Evolutionary conservation across 805 yeast species (phyloP).

Genomic region (Nakazawaea anatomiae): DNA sequence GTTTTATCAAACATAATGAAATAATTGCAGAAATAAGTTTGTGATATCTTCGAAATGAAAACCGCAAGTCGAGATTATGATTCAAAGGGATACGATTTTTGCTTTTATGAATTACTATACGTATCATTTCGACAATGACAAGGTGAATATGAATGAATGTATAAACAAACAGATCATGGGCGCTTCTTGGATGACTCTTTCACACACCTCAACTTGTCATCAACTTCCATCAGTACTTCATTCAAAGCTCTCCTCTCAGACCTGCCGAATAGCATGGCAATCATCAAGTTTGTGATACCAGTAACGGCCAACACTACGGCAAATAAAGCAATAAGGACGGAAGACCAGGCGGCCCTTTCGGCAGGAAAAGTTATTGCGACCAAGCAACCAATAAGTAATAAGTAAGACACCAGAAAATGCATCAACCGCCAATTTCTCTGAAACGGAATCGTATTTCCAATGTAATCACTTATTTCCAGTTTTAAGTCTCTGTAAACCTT

Average conservation of each 20-base stretch:
- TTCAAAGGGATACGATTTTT: no score
- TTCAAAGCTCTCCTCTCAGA: constrained; percentile 71
- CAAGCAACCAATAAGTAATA: constrained; percentile 44
- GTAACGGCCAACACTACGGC: constrained; percentile 53
- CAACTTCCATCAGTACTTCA: constrained; percentile 71
- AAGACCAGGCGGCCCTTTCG: constrained; percentile 47
- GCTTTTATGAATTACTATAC: no score
- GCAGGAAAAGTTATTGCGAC: constrained; percentile 59
- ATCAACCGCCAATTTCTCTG: constrained; percentile 60
- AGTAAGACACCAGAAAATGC: constrained; percentile 57
- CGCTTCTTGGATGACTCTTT: neutral
- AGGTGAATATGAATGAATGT: no score
- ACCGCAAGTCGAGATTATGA: no score
- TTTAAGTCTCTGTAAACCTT: constrained; percentile 46
- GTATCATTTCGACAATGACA: no score
- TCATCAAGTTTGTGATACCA: constrained; percentile 70
- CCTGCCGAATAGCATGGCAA: constrained; percentile 74
- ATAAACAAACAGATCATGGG: no score
- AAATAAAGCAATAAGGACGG: constrained; percentile 57
- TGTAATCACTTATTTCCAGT: constrained; percentile 38
- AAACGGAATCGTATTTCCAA: constrained; percentile 41
- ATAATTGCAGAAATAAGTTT: no score
- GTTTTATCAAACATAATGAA: no score
- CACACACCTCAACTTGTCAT: constrained; percentile 19
- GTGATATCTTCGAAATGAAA: no score